Conservation (phyloP, 1,139 yeast genomes). For the Candida albicans region DNA sequence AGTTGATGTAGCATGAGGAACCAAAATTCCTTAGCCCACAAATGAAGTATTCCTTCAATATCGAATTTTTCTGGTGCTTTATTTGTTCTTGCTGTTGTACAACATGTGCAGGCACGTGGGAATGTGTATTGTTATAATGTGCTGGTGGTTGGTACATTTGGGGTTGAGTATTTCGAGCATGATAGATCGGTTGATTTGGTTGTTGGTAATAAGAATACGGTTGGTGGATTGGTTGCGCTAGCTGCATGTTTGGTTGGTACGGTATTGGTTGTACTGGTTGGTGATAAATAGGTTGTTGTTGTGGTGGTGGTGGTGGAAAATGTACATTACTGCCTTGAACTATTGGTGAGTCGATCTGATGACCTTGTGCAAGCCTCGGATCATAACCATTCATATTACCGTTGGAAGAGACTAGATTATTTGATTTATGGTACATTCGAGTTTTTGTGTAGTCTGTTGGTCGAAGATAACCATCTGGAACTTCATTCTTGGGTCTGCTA, state of each 20-base stretch:
- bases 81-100: conserved; percentile 17
- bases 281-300: neutral
- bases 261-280: conserved; percentile 1
- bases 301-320: neutral
- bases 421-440: conserved; percentile 1
- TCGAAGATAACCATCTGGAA: conserved; percentile 8
- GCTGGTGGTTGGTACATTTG: neutral
- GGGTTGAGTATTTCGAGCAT: neutral
- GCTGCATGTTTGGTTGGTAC: too few relatives aligned
- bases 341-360: neutral
- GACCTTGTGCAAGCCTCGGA: neutral
- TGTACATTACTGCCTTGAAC: neutral
- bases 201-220: conserved; percentile 1
- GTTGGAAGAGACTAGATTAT: neutral
- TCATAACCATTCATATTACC: neutral
- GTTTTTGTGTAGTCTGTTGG: conserved; percentile 6
- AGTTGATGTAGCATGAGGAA: conserved; percentile 71
- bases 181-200: neutral
- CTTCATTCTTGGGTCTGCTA: conserved; percentile 5
- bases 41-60: conserved; percentile 46
- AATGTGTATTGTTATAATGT: conserved; percentile 3
- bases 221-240: neutral
- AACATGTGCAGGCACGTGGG: conserved; percentile 18
- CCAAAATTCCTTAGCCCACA: conserved; percentile 73
- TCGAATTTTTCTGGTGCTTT: conserved; percentile 27